Percentiles rank a stretch among this genome's conserved stretches.
phyloP scores from a whole-genome alignment of 176 grass and related monocot genomes.

The Zizania latifolia region DNA sequence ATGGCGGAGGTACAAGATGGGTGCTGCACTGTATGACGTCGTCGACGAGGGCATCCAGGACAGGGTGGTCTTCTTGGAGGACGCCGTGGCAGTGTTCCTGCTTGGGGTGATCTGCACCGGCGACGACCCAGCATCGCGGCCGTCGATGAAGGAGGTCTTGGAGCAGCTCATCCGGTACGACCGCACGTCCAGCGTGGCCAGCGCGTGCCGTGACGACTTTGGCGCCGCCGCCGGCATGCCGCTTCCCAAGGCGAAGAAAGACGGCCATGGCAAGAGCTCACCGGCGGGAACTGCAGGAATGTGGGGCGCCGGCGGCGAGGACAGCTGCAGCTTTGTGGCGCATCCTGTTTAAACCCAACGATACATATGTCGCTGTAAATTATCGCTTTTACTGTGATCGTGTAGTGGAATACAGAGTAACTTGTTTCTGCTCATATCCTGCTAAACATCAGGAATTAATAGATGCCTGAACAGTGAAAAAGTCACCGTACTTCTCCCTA shows the following conservation, averaged over 20 bases:
- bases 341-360: not conserved
- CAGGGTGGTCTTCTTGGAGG: conserved; percentile 19
- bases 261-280: not conserved
- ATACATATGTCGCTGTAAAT: not conserved
- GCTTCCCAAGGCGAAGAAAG: not conserved
- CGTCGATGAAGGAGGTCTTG: conserved; percentile 59
- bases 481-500: no score
- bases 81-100: conserved; percentile 38
- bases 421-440: no score
- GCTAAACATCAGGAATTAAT: no score
- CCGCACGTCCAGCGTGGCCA: conserved; percentile 17
- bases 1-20: conserved; percentile 25
- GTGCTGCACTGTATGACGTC: not conserved
- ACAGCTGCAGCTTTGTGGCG: conserved; percentile 16
- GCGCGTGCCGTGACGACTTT: not conserved
- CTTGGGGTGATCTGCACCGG: conserved; percentile 51
- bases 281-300: not conserved
- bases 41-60: conserved; percentile 29
- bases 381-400: not conserved
- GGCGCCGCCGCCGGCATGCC: no score
- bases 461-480: no score
- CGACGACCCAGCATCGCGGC: conserved; percentile 22
- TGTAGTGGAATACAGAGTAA: not conserved
- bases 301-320: not conserved
- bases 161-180: conserved; percentile 32